Evolutionary conservation across 768 basidiomycete species (phyloP).

Genomic region (Collybiopsis confluens): DNA sequence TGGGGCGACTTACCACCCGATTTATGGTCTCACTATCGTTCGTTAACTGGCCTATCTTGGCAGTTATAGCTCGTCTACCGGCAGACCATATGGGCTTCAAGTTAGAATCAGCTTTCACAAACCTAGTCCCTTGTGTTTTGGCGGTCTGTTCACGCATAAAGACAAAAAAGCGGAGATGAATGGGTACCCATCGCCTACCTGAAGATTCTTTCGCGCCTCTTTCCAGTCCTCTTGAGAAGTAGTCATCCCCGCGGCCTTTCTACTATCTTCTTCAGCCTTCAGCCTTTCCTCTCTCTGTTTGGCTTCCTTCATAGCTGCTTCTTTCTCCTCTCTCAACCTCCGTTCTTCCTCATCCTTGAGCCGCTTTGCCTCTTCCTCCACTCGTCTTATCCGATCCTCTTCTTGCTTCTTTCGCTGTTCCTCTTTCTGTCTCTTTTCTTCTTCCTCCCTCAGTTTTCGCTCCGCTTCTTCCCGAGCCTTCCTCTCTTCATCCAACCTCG

Average conservation of each 20-base stretch:
- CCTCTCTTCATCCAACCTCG: slow-evolving; percentile 39
- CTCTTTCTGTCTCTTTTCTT: slow-evolving; percentile 46
- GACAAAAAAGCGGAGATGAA: slow-evolving; percentile 3
- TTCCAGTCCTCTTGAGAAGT: slow-evolving; percentile 64
- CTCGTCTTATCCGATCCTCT: slow-evolving; percentile 40
- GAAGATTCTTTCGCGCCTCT: slow-evolving; percentile 46
- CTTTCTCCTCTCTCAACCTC: slow-evolving; percentile 29
- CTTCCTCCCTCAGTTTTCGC: slow-evolving; percentile 47
- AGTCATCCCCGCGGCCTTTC: slow-evolving; percentile 45
- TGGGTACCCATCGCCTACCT: slow-evolving; percentile 33
- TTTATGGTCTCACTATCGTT: slow-evolving; percentile 58
- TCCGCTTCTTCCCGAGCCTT: slow-evolving; percentile 48
- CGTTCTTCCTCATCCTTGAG: slow-evolving; percentile 25
- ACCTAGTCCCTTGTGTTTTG: slow-evolving; percentile 60
- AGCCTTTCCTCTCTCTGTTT: slow-evolving; percentile 31
- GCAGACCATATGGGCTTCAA: slow-evolving; percentile 61
- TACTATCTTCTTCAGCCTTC: slow-evolving; percentile 32
- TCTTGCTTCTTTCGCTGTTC: slow-evolving; percentile 42
- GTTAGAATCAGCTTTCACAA: slow-evolving; percentile 54
- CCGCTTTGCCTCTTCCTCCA: slow-evolving; percentile 35
- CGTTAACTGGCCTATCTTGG: slow-evolving; percentile 85
- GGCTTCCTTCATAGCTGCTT: slow-evolving; percentile 19
- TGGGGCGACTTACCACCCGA: slow-evolving; percentile 51
- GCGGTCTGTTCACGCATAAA: slow-evolving; percentile 45
- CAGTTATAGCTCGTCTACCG: slow-evolving; percentile 73